Evolutionary conservation across 2,329 filamentous ascomycete genomes (phyloP), one percentile per base, ranked within the genome.

Genomic region (Fusarium palustre): DNA sequence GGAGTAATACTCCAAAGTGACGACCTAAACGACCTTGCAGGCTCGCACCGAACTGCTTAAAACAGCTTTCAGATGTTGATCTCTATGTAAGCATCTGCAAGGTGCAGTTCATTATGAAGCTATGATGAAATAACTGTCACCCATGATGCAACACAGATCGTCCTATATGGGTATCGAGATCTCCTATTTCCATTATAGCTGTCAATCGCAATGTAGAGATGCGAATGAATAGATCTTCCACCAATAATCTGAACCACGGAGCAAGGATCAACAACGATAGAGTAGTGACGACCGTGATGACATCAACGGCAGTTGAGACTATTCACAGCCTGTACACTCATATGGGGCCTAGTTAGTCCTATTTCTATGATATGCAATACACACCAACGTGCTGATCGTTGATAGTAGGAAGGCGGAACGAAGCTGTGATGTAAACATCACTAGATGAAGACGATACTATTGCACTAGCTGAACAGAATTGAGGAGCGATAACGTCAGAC

Each of bases 101-200:
- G 22, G 22, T 39, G 18, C 9, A 46, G 31, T 34, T 33, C 47
- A 20, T 49, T 45, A 22, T 16, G 24, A 18, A 50, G 25, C 5
- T 55, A 54, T 55, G 38, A 59, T 55, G 66, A 60, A 53, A 57
- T 52, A 25, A 59, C 31, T 33, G 25, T 16, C 22, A 31, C 28
- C 24, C 24, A 48, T 69, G 52, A 70, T 74, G 60, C 50, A 59
- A 53, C 49, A 60, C 45, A 11, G 15, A 54, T n/a, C 67, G 57
- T 52, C 41, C 50, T 41, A 64, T n/a, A n/a, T 68, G 25, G 25
- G 59, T 30, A 47, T 47, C 24, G 41, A 36, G 50, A 42, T 39
- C 15, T 39, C 38, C 5, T 16, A 24, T 38, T 38, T 47, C 25
- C 38, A 22, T 34, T 42, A 36, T 46, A 39, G 24, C 43, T 34